These are phyloP conservation scores for Schizophyllum commune DNA, from an alignment of 1,284 basidiomycete species.

Conservation along the genomic window DNA sequence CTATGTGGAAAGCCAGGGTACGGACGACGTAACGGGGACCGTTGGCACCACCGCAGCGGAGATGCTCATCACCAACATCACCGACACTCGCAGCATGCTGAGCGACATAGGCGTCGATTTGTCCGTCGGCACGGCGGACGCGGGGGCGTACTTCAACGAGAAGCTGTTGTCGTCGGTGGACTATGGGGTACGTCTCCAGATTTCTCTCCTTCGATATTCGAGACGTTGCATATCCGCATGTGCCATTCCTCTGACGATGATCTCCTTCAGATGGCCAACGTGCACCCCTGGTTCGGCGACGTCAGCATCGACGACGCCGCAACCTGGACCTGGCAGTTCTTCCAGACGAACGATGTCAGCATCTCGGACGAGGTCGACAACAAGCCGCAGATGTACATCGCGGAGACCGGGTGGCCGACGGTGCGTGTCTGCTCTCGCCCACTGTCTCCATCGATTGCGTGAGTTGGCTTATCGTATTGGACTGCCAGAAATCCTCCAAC, in stretches of 20 bases:
- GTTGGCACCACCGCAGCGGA: slow-evolving; percentile 48
- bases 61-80: slow-evolving; percentile 57
- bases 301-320: slow-evolving; percentile 65
- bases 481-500: slow-evolving; percentile 50
- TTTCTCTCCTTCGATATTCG: neutral
- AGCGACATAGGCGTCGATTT: slow-evolving; percentile 45
- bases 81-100: slow-evolving; percentile 54
- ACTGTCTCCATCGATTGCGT: neutral
- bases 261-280: slow-evolving; percentile 53
- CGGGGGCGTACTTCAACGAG: slow-evolving; percentile 79
- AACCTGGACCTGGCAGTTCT: slow-evolving; percentile 40
- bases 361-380: slow-evolving; percentile 44
- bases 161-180: slow-evolving; percentile 65
- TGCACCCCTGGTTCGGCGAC: slow-evolving; percentile 85
- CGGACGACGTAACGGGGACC: slow-evolving; percentile 40
- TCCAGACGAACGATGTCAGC: slow-evolving; percentile 46
- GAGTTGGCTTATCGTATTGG: too few relatives aligned
- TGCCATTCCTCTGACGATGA: too few relatives aligned
- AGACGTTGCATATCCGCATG: too few relatives aligned
- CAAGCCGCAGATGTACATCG: slow-evolving; percentile 74
- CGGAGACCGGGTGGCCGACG: slow-evolving; percentile 93
- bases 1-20: slow-evolving; percentile 40
- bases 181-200: slow-evolving; percentile 51
- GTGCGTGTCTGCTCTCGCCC: slow-evolving; percentile 32
- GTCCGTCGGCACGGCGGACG: slow-evolving; percentile 85